Evolutionary conservation across 2,329 filamentous ascomycete genomes (phyloP).

Genomic region (Reticulascus tulasneorum): DNA sequence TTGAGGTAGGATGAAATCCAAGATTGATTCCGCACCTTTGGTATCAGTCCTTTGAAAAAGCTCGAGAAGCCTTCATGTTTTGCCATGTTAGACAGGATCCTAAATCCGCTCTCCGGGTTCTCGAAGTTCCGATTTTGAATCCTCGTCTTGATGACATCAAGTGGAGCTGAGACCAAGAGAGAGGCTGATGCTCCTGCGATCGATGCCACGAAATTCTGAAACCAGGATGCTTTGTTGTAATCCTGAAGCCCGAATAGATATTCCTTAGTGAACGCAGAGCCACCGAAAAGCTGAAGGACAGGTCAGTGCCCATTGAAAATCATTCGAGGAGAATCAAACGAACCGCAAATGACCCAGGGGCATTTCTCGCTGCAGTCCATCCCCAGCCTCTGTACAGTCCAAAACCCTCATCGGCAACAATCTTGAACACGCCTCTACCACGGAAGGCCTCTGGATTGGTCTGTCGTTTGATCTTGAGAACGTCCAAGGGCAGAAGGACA

Average conservation of each 20-base stretch:
- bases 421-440: constrained; percentile 84
- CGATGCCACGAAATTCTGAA: constrained; percentile 95
- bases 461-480: constrained; percentile 99
- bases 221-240: constrained; percentile 93
- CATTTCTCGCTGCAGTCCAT: constrained; percentile 96
- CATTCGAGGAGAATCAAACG: constrained; percentile 28
- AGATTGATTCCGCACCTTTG: constrained; percentile 59
- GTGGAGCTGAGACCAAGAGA: constrained; percentile 90
- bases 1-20: no score
- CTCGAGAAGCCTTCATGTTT: constrained; percentile 79
- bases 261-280: constrained; percentile 95
- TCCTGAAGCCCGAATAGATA: constrained; percentile 86
- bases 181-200: constrained; percentile 93
- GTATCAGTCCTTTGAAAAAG: constrained; percentile 97
- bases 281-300: constrained; percentile 77
- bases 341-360: constrained; percentile 94
- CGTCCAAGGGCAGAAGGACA: constrained; percentile 87
- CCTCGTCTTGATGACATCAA: constrained; percentile 97
- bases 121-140: constrained; percentile 99
- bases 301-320: not conserved
- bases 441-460: constrained; percentile 98
- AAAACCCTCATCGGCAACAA: constrained; percentile 90
- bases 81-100: constrained; percentile 88
- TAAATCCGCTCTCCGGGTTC: constrained; percentile 90
- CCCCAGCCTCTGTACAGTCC: constrained; percentile 94